phyloP scores from a whole-genome alignment of 306 rosid genomes.

The Oxytropis ochrocephala region DNA sequence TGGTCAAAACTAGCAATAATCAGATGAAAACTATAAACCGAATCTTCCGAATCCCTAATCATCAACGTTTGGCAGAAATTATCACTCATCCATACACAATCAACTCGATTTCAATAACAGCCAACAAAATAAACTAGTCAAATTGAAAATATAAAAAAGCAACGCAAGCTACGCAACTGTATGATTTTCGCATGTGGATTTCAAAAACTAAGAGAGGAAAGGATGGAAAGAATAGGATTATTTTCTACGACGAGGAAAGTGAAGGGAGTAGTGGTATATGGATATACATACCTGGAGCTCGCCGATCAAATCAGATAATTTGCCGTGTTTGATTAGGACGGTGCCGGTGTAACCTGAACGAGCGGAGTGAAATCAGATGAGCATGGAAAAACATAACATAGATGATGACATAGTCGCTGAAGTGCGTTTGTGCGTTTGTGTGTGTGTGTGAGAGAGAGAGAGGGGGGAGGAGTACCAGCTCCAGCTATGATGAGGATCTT shows the following conservation, averaged over 20 bases:
- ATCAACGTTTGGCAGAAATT: not conserved
- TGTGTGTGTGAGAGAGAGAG: not conserved
- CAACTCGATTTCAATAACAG: not conserved
- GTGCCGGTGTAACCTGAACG: constrained; percentile 72
- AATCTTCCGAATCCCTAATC: constrained; percentile 2
- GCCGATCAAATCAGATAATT: constrained; percentile 64
- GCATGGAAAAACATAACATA: not conserved
- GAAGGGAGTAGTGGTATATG: constrained; percentile 10
- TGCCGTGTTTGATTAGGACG: constrained; percentile 57
- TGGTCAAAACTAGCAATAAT: not conserved
- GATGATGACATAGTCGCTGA: not conserved
- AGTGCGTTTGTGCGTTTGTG: not conserved
- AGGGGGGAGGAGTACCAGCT: constrained; percentile 36
- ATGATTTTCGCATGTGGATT: not conserved
- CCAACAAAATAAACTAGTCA: not conserved
- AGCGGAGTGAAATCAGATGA: constrained; percentile 15
- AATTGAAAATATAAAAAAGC: not conserved
- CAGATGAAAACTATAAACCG: not conserved
- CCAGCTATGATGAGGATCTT: constrained; percentile 64
- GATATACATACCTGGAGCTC: constrained; percentile 58
- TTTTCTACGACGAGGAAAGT: not conserved
- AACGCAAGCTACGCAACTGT: not conserved
- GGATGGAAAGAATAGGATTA: not conserved
- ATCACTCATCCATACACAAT: not conserved
- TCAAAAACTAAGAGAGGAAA: not conserved